Evolutionary conservation across 2,329 filamentous ascomycete genomes (phyloP), one percentile per base, ranked within the genome.

Genomic region (Ascocoryne sarcoides): DNA sequence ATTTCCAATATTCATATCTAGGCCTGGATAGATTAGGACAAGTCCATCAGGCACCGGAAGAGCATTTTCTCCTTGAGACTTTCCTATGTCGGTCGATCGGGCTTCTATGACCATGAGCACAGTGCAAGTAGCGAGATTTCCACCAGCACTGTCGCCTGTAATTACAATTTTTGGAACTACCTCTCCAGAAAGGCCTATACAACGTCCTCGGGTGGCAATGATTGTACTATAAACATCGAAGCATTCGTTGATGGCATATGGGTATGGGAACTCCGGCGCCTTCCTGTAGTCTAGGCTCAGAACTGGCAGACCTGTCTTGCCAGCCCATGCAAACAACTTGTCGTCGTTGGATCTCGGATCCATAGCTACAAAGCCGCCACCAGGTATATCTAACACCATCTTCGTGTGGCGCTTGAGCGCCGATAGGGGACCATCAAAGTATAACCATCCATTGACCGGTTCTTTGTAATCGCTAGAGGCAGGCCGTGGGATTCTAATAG

Each of bases 1-100:
- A 61, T 89, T 95, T 28, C 87, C 87, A 50, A 96, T 96, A 56
- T 94, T 95, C 84, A 96, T 88, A 56, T 96, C 92, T 44, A 98
- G 66, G 0, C 82, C 81, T 1, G 92, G 92, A 55, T 98, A 98
- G 43, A 93, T 79, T 36, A 95, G 70, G 0, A 96, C 71, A 5
- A 96, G 63, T 0, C 88, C 90, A 38, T 84, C 82, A 0, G 92
- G 92, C 0, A 75, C 60, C 0, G 88, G 82, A 4, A 95, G 68
- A 2, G 77, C 67, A 15, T 65, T 65, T 47, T 78, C 71, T 10
- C 69, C 70, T 42, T 70, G 65, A 61, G 71, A 76, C 36, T 71
- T 65, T 17, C 73, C 68, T 17, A 71, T 68, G 14, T 74, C 70
- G 3, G 69, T 69, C 32, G 72, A 71, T 4, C 73, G 74, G 10